Conservation (phyloP, 1,284 basidiomycete genomes). For the Malassezia obtusa region DNA sequence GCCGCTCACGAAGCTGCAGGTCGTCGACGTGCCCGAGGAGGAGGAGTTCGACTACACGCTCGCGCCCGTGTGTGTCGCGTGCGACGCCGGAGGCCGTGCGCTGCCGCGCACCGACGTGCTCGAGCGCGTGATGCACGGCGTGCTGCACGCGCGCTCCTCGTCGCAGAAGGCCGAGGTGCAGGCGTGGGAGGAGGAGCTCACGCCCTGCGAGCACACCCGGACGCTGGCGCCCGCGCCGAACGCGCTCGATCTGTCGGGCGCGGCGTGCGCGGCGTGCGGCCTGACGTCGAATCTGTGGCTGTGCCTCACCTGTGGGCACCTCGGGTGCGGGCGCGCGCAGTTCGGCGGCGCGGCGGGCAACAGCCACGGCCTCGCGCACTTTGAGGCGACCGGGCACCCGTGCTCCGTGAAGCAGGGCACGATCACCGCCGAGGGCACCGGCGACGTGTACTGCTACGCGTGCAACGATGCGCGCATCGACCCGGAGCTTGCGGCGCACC, state of each 20-base stretch:
- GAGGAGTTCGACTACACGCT: conserved; percentile 72
- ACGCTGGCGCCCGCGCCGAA: conserved; percentile 56
- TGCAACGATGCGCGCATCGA: conserved; percentile 83
- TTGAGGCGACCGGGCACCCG: conserved; percentile 63
- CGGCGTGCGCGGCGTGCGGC: conserved; percentile 31
- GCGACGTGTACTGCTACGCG: conserved; percentile 86
- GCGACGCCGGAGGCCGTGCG: conserved; percentile 55
- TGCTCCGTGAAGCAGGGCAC: conserved; percentile 91
- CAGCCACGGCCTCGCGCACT: conserved; percentile 80
- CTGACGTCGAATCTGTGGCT: conserved; percentile 71
- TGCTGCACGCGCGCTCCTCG: conserved; percentile 75
- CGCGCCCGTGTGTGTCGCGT: conserved; percentile 60
- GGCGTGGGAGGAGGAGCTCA: conserved; percentile 93
- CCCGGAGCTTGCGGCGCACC: conserved; percentile 65
- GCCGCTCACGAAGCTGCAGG: conserved; percentile 80
- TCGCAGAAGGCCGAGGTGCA: conserved; percentile 87
- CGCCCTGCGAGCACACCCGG: conserved; percentile 75
- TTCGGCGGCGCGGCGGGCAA: conserved; percentile 79
- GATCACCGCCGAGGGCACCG: conserved; percentile 85
- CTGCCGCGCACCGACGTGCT: conserved; percentile 50
- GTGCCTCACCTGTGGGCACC: conserved; percentile 78
- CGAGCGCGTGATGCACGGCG: conserved; percentile 57
- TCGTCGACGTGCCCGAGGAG: conserved; percentile 69
- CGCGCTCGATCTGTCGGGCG: conserved; percentile 28
- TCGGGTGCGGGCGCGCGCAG: conserved; percentile 82